Evolutionary conservation across 2,329 filamentous ascomycete species (phyloP).

Genomic region (Cladobotryum protrusum): DNA sequence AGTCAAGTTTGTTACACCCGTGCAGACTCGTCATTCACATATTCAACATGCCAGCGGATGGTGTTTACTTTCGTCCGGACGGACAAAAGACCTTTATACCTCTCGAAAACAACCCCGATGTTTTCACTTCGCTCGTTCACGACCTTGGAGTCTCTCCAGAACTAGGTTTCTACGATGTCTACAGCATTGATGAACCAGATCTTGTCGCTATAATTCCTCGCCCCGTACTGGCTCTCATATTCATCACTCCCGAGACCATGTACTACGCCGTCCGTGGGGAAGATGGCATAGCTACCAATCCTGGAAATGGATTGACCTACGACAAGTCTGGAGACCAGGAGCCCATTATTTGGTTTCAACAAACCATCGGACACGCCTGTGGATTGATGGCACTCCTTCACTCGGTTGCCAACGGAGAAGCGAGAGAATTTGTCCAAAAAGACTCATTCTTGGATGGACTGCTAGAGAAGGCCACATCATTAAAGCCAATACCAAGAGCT

Average conservation of each 20-base stretch:
- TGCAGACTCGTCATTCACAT: no score
- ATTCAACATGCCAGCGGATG: slow-evolving; percentile 24
- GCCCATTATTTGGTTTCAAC: slow-evolving; percentile 74
- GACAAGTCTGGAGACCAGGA: slow-evolving; percentile 39
- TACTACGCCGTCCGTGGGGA: slow-evolving; percentile 40
- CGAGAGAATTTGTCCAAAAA: slow-evolving; percentile 46
- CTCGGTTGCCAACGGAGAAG: slow-evolving; percentile 62
- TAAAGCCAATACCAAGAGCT: slow-evolving; percentile 57
- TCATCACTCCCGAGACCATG: slow-evolving; percentile 61
- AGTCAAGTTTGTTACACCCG: no score
- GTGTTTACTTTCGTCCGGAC: slow-evolving; percentile 22
- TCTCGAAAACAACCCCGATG: slow-evolving; percentile 62
- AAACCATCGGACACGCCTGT: slow-evolving; percentile 78
- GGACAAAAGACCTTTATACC: slow-evolving; percentile 34
- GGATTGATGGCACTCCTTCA: slow-evolving; percentile 75
- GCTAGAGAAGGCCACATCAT: slow-evolving; percentile 52
- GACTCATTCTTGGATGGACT: slow-evolving; percentile 52
- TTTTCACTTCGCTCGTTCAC: slow-evolving; percentile 67
- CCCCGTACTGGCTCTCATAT: slow-evolving; percentile 68
- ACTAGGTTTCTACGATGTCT: slow-evolving; percentile 76
- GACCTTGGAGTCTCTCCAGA: slow-evolving; percentile 63
- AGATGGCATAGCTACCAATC: slow-evolving; percentile 19
- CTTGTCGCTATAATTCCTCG: slow-evolving; percentile 67
- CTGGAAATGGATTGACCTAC: slow-evolving; percentile 24
- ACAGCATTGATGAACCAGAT: slow-evolving; percentile 68